A percentile compares a stretch with the other conserved stretches of the same genome.
phyloP scores from a whole-genome alignment of 2,329 filamentous ascomycete genomes.

The Microascus cirrosus region DNA sequence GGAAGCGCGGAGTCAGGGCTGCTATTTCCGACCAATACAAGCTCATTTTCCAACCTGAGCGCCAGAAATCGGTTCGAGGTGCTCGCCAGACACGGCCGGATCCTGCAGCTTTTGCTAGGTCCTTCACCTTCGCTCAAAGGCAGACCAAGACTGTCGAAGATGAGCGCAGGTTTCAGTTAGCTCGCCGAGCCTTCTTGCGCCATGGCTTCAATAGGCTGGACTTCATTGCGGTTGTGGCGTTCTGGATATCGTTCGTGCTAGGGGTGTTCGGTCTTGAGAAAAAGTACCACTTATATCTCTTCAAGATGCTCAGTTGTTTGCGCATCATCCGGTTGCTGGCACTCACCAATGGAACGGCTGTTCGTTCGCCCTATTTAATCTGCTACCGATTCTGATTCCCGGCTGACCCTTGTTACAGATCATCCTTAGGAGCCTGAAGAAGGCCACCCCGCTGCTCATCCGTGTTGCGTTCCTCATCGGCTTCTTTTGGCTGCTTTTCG shows the following conservation, averaged over 20 bases:
- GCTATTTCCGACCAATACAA: conserved; percentile 67
- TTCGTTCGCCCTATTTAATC: conserved; percentile 35
- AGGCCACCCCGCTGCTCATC: conserved; percentile 80
- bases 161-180: conserved; percentile 74
- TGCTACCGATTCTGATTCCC: background rate
- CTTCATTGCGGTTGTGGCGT: conserved; percentile 88
- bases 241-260: conserved; percentile 81
- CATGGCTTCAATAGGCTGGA: conserved; percentile 95
- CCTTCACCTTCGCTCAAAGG: conserved; percentile 64
- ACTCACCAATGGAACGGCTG: conserved; percentile 85
- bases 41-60: conserved; percentile 70
- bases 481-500: conserved; percentile 97
- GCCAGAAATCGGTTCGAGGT: conserved; percentile 54
- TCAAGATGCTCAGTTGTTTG: conserved; percentile 92
- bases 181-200: conserved; percentile 81
- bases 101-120: conserved; percentile 59
- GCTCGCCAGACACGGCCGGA: conserved; percentile 32
- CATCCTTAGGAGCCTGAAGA: conserved; percentile 89
- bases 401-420: conserved; percentile 41
- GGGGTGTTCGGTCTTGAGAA: conserved; percentile 59
- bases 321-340: conserved; percentile 85
- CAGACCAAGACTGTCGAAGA: conserved; percentile 52
- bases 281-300: conserved; percentile 67
- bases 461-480: conserved; percentile 89
- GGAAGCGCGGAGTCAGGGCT: conserved; percentile 60